A percentile compares a stretch with the other conserved stretches of the same genome.
Conservation (phyloP, 345 rosid species). For the Arabidopsis suecica region DNA sequence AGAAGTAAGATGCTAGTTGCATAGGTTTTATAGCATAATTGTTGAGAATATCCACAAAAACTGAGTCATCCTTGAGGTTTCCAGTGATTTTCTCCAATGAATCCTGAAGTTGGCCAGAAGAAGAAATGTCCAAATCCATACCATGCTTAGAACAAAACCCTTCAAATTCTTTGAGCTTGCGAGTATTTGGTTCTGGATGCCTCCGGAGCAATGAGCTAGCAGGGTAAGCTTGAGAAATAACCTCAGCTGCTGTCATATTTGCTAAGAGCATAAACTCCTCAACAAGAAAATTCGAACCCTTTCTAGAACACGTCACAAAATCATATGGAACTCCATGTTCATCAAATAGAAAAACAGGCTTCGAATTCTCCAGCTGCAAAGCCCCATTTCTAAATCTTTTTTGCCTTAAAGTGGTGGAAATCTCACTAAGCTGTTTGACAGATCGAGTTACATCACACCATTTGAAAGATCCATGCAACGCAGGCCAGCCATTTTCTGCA, state of each 20-base stretch:
- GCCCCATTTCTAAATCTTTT: constrained; percentile 80
- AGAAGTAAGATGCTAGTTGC: constrained; percentile 85
- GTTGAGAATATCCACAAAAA: constrained; percentile 66
- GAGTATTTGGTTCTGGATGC: constrained; percentile 87
- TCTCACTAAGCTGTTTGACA: constrained; percentile 58
- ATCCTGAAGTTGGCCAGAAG: constrained; percentile 63
- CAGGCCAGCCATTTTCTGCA: constrained; percentile 50
- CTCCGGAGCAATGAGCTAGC: constrained; percentile 72
- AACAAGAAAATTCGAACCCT: constrained; percentile 68
- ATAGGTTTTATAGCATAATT: constrained; percentile 78
- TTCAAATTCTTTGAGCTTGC: constrained; percentile 89
- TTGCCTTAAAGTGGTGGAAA: constrained; percentile 65
- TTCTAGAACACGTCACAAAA: constrained; percentile 50
- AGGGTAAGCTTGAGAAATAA: constrained; percentile 85
- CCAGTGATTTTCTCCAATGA: constrained; percentile 66
- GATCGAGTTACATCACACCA: constrained; percentile 70
- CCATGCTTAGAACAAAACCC: constrained; percentile 77
- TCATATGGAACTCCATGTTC: constrained; percentile 78
- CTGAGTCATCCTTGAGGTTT: constrained; percentile 72
- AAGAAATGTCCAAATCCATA: constrained; percentile 70
- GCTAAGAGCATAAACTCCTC: constrained; percentile 99
- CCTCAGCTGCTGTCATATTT: constrained; percentile 84
- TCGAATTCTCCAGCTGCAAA: constrained; percentile 64
- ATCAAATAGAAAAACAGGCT: constrained; percentile 62
- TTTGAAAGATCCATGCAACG: constrained; percentile 67